These are phyloP conservation scores for Cruciata laevipes DNA, from an alignment of 257 asterid genomes.

Conservation along the genomic window DNA sequence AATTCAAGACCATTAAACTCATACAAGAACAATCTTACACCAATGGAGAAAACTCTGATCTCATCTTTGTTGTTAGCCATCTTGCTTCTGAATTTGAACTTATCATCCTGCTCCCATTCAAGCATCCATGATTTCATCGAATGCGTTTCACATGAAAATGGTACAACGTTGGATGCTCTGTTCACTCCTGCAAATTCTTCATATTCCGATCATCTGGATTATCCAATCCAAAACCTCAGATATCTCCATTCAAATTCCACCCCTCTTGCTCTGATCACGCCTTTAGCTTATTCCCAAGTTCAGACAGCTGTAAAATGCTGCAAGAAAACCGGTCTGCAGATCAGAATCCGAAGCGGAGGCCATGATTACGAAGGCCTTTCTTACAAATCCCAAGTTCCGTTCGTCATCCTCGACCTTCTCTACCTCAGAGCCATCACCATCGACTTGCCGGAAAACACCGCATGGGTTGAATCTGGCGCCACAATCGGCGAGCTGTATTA, in stretches of 20 bases:
- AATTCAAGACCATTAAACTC: background rate
- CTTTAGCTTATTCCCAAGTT: background rate
- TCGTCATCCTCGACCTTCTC: background rate
- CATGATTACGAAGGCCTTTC: background rate
- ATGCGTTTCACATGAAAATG: slow-evolving; percentile 9
- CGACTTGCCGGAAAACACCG: background rate
- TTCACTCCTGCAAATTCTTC: slow-evolving; percentile 23
- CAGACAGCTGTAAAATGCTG: background rate
- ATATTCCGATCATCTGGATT: slow-evolving; percentile 26
- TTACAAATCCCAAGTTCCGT: background rate
- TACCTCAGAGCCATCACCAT: background rate
- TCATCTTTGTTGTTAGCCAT: background rate
- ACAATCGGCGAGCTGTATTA: background rate
- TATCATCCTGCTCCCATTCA: background rate
- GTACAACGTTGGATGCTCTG: background rate
- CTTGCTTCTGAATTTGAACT: background rate
- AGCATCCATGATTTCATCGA: background rate
- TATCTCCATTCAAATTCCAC: slow-evolving; percentile 26
- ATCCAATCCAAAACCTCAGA: slow-evolving; percentile 45
- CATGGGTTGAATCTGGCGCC: background rate
- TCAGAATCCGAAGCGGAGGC: background rate
- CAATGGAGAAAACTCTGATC: background rate
- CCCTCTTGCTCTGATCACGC: slow-evolving; percentile 32
- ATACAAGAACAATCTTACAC: background rate
- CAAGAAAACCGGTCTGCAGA: background rate